A percentile compares a stretch with the other conserved stretches of the same genome.
phyloP scores from a whole-genome alignment of 257 asterid genomes.

The Solanum bulbocastanum region DNA sequence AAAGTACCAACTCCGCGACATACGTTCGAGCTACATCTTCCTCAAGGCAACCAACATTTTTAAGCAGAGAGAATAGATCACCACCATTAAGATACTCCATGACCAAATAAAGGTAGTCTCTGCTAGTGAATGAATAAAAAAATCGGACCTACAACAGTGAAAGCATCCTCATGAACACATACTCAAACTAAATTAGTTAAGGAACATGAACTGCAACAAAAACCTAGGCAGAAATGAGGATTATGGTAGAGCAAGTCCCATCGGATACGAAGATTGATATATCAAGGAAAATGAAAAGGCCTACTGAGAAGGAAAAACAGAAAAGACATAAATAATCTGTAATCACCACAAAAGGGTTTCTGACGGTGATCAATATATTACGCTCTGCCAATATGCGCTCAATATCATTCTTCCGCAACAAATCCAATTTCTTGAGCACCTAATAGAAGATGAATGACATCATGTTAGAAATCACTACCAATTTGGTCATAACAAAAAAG shows the following conservation, averaged over 20 bases:
- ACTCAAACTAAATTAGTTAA: constrained; percentile 4
- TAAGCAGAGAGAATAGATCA: constrained; percentile 79
- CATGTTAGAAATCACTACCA: constrained; percentile 8
- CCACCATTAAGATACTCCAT: constrained; percentile 99
- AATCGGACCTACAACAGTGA: constrained; percentile 66
- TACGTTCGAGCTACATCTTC: constrained; percentile 78
- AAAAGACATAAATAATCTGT: not conserved
- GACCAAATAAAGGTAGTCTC: constrained; percentile 83
- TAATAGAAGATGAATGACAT: constrained; percentile 29
- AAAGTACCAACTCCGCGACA: constrained; percentile 79
- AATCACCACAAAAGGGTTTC: constrained; percentile 94
- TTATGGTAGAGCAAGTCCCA: not conserved
- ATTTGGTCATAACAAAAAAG: not conserved
- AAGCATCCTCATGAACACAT: not conserved
- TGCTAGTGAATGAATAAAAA: constrained; percentile 90
- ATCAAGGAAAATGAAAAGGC: not conserved
- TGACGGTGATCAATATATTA: constrained; percentile 82
- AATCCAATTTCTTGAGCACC: constrained; percentile 90
- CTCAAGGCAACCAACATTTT: constrained; percentile 73
- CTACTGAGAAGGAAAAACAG: constrained; percentile 5
- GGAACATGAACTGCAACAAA: not conserved
- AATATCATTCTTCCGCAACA: constrained; percentile 89
- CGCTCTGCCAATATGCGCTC: constrained; percentile 97
- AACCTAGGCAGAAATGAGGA: not conserved
- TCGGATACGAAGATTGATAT: not conserved